Conservation (phyloP, 352 stramenopile species). For the Pythium scleroteichum region DNA sequence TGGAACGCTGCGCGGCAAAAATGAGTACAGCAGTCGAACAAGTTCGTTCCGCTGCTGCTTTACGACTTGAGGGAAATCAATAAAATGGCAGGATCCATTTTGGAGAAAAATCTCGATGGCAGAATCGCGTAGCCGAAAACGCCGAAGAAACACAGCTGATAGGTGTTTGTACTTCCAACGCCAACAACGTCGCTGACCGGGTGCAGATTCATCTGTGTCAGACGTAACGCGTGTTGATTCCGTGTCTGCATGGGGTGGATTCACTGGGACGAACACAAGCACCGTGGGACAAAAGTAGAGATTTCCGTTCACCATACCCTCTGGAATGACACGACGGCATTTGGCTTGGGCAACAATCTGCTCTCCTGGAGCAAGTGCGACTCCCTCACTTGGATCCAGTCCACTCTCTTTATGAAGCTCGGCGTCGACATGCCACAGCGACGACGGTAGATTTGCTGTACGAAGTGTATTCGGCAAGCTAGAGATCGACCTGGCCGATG, state of each 20-base stretch:
- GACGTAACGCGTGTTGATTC: slow-evolving; percentile 6
- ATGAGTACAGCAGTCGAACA: slow-evolving; percentile 71
- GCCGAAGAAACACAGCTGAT: slow-evolving; percentile 71
- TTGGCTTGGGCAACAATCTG: slow-evolving; percentile 62
- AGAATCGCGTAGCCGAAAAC: slow-evolving; percentile 81
- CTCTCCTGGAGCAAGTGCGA: slow-evolving; percentile 55
- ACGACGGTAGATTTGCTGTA: slow-evolving; percentile 10
- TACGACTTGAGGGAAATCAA: slow-evolving; percentile 73
- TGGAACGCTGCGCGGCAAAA: slow-evolving; percentile 59
- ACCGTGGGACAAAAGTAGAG: slow-evolving; percentile 69
- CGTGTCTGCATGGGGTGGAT: slow-evolving; percentile 9
- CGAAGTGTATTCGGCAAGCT: background rate
- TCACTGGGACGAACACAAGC: slow-evolving; percentile 63
- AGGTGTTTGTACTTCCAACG: slow-evolving; percentile 83
- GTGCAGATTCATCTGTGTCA: slow-evolving; percentile 51
- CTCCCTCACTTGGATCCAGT: slow-evolving; percentile 65
- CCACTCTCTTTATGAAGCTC: slow-evolving; percentile 51
- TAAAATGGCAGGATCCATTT: slow-evolving; percentile 78
- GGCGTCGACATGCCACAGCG: slow-evolving; percentile 27
- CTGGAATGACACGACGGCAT: slow-evolving; percentile 72
- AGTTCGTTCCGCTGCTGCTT: slow-evolving; percentile 82
- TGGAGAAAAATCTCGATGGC: slow-evolving; percentile 81
- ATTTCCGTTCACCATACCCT: slow-evolving; percentile 67
- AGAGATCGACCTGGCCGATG: background rate
- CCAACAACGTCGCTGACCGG: slow-evolving; percentile 72